phyloP scores from a whole-genome alignment of 805 yeast species.

The Yarrowia sp. region DNA sequence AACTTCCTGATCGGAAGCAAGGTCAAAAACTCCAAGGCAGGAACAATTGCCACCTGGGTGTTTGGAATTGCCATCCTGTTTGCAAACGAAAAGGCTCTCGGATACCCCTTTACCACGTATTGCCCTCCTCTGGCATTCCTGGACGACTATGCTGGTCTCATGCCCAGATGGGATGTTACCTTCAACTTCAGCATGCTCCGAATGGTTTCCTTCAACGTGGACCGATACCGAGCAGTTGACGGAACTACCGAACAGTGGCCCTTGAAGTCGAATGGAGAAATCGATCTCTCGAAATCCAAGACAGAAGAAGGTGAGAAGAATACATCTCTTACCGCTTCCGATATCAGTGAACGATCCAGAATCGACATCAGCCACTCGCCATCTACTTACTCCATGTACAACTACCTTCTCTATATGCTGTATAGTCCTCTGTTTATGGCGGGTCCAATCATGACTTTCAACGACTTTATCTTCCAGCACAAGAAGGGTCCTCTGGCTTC shows the following conservation, averaged over 20 bases:
- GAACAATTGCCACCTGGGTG: conserved; percentile 52
- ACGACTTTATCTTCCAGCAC: conserved; percentile 77
- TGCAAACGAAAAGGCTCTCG: conserved; percentile 65
- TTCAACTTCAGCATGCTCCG: conserved; percentile 86
- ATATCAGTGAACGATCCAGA: conserved; percentile 37
- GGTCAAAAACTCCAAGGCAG: neutral
- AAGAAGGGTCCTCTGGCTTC: conserved; percentile 53
- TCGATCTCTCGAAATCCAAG: conserved; percentile 11
- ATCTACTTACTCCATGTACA: conserved; percentile 60
- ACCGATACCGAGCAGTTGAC: conserved; percentile 44
- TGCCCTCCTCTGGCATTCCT: conserved; percentile 46
- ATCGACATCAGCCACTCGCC: neutral
- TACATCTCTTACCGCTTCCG: conserved; percentile 4
- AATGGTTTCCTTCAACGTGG: conserved; percentile 78
- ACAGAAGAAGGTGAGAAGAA: conserved; percentile 19
- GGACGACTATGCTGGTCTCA: conserved; percentile 70
- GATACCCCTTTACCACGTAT: conserved; percentile 48
- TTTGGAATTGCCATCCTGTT: conserved; percentile 79
- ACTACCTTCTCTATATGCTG: conserved; percentile 70
- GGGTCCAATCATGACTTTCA: conserved; percentile 91
- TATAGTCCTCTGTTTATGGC: conserved; percentile 92
- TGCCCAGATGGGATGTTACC: conserved; percentile 92
- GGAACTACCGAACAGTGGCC: neutral
- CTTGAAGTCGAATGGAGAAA: neutral
- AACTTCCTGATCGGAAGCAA: conserved; percentile 46